phyloP scores from a whole-genome alignment of 75 land plant species.

The Gnetum montanum region DNA sequence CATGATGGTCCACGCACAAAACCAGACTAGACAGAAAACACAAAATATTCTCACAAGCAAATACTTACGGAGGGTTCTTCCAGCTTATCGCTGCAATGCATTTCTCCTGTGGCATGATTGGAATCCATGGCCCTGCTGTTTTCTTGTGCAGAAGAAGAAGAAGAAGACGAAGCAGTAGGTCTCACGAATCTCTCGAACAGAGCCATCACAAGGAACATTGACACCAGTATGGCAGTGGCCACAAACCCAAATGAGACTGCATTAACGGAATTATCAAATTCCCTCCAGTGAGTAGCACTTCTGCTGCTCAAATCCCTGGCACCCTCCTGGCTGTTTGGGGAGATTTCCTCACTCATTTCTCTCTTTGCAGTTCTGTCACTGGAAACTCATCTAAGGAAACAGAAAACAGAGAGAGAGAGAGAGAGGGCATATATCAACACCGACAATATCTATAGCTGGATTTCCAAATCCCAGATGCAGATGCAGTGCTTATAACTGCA shows the following conservation, averaged over 20 bases:
- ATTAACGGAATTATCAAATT: constrained; percentile 45
- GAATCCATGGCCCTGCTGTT: constrained; percentile 3
- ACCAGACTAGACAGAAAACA: no score
- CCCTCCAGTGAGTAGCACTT: constrained; percentile 33
- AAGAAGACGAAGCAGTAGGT: constrained; percentile 8
- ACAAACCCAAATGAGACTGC: constrained; percentile 75
- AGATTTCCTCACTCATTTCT: constrained; percentile 7
- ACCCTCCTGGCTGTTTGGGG: neutral
- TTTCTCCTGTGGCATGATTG: constrained; percentile 16
- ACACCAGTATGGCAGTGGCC: constrained; percentile 59
- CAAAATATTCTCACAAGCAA: no score
- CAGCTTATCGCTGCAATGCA: constrained; percentile 19
- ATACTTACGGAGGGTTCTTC: constrained; percentile 23
- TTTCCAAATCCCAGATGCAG: no score
- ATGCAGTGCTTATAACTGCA: no score
- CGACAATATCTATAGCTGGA: no score
- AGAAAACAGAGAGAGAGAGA: no score
- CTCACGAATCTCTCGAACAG: constrained; percentile 60
- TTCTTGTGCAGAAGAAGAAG: neutral
- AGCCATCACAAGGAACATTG: constrained; percentile 75
- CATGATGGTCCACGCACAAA: no score
- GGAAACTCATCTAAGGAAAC: no score
- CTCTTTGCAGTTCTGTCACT: no score
- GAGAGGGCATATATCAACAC: no score
- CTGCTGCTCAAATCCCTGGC: constrained; percentile 11